Evolutionary conservation across 2,329 filamentous ascomycete genomes (phyloP).

Genomic region (Pleomassaria siparia): DNA sequence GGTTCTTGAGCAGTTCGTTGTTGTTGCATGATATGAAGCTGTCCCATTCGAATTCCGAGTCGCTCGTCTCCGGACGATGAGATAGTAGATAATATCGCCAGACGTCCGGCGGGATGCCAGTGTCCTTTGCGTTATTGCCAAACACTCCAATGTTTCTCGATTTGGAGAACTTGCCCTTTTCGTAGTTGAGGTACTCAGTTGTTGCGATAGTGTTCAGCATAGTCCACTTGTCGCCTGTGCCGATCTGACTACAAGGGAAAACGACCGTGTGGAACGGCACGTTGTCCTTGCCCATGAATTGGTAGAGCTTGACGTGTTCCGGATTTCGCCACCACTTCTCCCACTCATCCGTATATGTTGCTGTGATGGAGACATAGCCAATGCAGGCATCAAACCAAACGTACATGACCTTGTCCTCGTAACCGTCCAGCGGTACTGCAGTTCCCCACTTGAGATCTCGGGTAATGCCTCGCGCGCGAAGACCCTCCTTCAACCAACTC

Average conservation of each 20-base stretch:
- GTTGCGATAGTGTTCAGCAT: conserved; percentile 86
- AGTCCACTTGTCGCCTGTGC: conserved; percentile 84
- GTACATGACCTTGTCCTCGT: conserved; percentile 81
- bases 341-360: conserved; percentile 86
- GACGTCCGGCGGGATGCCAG: conserved; percentile 80
- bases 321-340: conserved; percentile 94
- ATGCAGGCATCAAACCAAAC: conserved; percentile 94
- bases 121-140: conserved; percentile 84
- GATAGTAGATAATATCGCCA: conserved; percentile 92
- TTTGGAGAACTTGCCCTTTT: conserved; percentile 78
- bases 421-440: conserved; percentile 60
- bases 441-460: conserved; percentile 90
- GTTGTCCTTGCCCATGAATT: conserved; percentile 92
- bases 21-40: conserved; percentile 85
- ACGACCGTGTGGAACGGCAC: conserved; percentile 87
- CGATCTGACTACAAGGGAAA: conserved; percentile 85
- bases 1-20: conserved; percentile 77
- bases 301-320: conserved; percentile 83
- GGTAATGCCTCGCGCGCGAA: conserved; percentile 86
- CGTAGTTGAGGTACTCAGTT: conserved; percentile 65
- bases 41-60: conserved; percentile 89
- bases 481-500: conserved; percentile 78
- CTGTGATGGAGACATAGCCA: conserved; percentile 93
- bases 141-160: conserved; percentile 88
- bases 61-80: conserved; percentile 79